A percentile compares a stretch with the other conserved stretches of the same genome.
Conservation (phyloP, 495 filamentous ascomycete genomes). For the Penicillium riverlandense region DNA sequence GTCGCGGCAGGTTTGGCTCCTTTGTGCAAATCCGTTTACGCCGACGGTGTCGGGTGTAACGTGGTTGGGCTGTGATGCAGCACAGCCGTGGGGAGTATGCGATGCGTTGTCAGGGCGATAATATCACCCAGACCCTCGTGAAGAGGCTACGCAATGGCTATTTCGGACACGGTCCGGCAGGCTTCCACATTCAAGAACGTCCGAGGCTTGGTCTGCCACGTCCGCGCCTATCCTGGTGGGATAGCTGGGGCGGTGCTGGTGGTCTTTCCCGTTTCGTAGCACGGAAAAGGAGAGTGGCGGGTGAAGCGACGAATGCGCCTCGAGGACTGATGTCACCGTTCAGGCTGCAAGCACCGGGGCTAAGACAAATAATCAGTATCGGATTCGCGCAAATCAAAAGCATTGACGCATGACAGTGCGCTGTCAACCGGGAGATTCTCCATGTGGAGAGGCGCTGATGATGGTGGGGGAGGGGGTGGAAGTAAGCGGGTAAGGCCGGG, state of each 20-base stretch:
- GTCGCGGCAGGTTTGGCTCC: slow-evolving; percentile 27
- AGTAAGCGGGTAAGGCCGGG: slow-evolving; percentile 24
- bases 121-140: too few species aligned
- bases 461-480: too few species aligned
- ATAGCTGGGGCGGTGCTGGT: slow-evolving; percentile 25
- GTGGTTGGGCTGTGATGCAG: slow-evolving; percentile 49
- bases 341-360: slow-evolving; percentile 2
- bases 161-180: neutral
- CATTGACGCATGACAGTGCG: slow-evolving; percentile 19
- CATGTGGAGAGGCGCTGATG: slow-evolving; percentile 11
- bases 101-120: slow-evolving; percentile 41
- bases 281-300: slow-evolving; percentile 5
- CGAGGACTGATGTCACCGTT: slow-evolving; percentile 15
- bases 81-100: slow-evolving; percentile 21
- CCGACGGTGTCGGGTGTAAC: slow-evolving; percentile 33
- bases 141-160: slow-evolving; percentile 22
- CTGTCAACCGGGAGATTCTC: slow-evolving; percentile 12
- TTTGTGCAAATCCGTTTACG: slow-evolving; percentile 32
- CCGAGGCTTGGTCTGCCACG: slow-evolving; percentile 9
- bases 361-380: slow-evolving; percentile 22
- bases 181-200: slow-evolving; percentile 11
- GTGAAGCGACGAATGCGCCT: slow-evolving; percentile 9
- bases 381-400: slow-evolving; percentile 10
- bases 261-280: slow-evolving; percentile 7
- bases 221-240: slow-evolving; percentile 6